Evolutionary conservation across 2,329 filamentous ascomycete genomes (phyloP).

Genomic region (Septoria linicola): DNA sequence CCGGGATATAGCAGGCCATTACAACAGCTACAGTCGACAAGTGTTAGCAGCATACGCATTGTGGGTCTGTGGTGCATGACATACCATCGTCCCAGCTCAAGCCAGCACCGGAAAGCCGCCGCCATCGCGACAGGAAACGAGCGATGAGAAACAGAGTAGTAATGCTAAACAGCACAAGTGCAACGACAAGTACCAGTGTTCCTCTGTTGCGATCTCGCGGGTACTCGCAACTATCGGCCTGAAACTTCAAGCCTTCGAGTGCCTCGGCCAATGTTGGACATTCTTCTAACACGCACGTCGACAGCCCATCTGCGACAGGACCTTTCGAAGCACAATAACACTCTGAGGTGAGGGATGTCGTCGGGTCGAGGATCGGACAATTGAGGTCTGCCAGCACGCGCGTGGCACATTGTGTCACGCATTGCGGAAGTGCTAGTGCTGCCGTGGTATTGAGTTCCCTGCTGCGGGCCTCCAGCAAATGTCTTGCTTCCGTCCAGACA

Average conservation of each 20-base stretch:
- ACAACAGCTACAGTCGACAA: not conserved
- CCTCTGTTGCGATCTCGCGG: constrained; percentile 2
- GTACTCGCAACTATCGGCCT: constrained; percentile 6
- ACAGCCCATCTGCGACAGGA: constrained; percentile 2
- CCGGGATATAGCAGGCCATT: not conserved
- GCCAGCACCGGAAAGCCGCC: constrained; percentile 9
- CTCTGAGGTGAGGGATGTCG: constrained; percentile 1
- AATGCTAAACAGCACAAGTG: constrained; percentile 8
- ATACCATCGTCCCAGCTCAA: constrained; percentile 16
- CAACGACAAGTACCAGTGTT: not conserved
- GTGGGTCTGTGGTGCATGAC: not conserved
- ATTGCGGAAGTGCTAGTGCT: constrained; percentile 3
- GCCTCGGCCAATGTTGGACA: constrained; percentile 7
- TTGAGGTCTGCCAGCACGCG: constrained; percentile 1
- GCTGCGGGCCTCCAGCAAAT: not conserved
- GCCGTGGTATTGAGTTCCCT: constrained; percentile 3
- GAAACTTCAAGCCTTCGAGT: constrained; percentile 11
- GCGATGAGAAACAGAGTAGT: constrained; percentile 9
- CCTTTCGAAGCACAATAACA: constrained; percentile 5
- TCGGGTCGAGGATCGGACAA: constrained; percentile 4
- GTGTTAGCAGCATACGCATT: not conserved
- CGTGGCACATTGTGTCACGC: not conserved
- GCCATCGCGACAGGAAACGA: constrained; percentile 14
- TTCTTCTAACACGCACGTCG: constrained; percentile 3
- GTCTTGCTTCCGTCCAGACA: not conserved